phyloP scores from a whole-genome alignment of 2,329 filamentous ascomycete species.

The Colletotrichum truncatum region DNA sequence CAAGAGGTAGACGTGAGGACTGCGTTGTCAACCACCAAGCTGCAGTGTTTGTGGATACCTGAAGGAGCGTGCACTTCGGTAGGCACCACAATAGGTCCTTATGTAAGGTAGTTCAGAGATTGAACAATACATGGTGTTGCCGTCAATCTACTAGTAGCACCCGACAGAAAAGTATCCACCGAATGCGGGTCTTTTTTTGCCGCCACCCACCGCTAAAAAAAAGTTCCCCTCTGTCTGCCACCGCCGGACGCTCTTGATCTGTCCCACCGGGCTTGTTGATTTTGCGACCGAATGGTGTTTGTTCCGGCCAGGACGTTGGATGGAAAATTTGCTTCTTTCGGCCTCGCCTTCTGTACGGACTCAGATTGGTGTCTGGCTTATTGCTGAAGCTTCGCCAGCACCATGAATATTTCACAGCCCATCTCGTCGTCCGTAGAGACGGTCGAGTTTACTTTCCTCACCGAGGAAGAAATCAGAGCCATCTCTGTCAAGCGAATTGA shows the following conservation, averaged over 20 bases:
- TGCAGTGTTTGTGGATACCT: too few species aligned
- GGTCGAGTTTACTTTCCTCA: conserved; percentile 90
- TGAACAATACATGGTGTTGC: not conserved
- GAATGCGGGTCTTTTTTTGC: conserved; percentile 45
- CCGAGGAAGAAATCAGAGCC: conserved; percentile 81
- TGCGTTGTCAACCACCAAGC: too few species aligned
- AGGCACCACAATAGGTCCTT: too few species aligned
- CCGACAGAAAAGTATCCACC: not conserved
- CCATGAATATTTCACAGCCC: conserved; percentile 81
- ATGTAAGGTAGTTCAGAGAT: too few species aligned
- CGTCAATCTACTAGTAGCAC: too few species aligned
- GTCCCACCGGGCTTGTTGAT: not conserved
- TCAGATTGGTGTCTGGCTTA: conserved; percentile 13
- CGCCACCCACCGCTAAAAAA: conserved; percentile 56
- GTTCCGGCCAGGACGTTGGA: conserved; percentile 11
- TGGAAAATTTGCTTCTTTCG: conserved; percentile 19
- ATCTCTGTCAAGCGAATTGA: conserved; percentile 95
- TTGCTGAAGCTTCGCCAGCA: conserved; percentile 32
- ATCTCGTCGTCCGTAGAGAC: conserved; percentile 84
- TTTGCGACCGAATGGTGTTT: conserved; percentile 13
- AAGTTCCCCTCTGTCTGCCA: conserved; percentile 28
- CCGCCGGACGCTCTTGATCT: not conserved
- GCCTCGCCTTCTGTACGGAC: conserved; percentile 11
- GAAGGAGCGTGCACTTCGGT: too few species aligned
- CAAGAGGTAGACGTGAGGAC: too few species aligned